Evolutionary conservation across 2,329 filamentous ascomycete genomes (phyloP), one percentile per base, ranked within the genome.

Genomic region (Fusarium graminum): DNA sequence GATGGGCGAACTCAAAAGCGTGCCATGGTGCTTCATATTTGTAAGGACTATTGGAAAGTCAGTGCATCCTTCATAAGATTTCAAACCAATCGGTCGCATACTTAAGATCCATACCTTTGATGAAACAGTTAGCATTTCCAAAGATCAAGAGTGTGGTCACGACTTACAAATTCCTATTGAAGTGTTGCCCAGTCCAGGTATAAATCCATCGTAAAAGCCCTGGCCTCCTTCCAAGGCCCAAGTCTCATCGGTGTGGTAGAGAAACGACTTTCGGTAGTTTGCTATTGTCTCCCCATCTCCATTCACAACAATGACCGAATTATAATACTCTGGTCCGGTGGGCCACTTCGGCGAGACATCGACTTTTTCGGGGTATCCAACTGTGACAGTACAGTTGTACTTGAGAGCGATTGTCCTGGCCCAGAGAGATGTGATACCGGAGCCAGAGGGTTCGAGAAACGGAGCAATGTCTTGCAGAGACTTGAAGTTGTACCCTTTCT

Each of bases 331-430:
- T 0, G 84, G 82, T 0, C 73, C 75, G 0, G 83, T 76, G 0
- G 86, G 86, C 82, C 85, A 87, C 25, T 80, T 79, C 1, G 74
- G 49, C 0, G 79, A 74, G 0, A 84, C 71, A 47, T 89, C 86
- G 1, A 85, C 85, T 68, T 85, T 86, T 57, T 95, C 92, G 0
- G 92, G 92, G 54, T 94, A 95, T 1, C 92, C 92, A 2, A 88
- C 86, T 0, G 86, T 85, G 1, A 94, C 90, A 49, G 83, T 79
- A 71, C 91, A 93, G 59, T 88, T 82, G 71, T 90, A 82, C 68
- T 88, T 88, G 22, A 87, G 79, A 0, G 92, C 92, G 0, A 83
- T 86, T 0, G 84, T 86, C 36, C 86, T 81, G 0, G 91, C 91
- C 92, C 92, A 95, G 19, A 90, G 76, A 0, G 91, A 88, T 8